Evolutionary conservation across 371 early-diverging fungal species (phyloP), one percentile per base, ranked within the genome.

Genomic region (Mucor velutinosus): DNA sequence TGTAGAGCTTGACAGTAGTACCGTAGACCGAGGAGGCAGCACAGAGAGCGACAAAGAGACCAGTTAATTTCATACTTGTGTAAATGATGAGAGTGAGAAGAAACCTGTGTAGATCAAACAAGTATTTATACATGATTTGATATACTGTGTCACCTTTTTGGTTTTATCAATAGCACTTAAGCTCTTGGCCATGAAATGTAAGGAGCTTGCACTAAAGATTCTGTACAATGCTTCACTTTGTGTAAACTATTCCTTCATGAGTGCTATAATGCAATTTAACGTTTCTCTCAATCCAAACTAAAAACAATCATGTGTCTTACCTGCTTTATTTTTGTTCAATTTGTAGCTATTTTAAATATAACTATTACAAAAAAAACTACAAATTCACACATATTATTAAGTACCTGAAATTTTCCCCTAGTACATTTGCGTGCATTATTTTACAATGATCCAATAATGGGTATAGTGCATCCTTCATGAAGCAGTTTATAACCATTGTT

Each of bases 1-100:
- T 57, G 57, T 57, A 57, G 10, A 57, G 27, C 32, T 57, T 57
- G 17, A 57, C 57, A 57, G 57, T 17, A 5, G 57, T 17, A n/a
- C 57, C 29, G 32, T 57, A 32, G 10, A 57, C 57, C 6, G 32
- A n/a, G 14, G 55, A 55, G 17, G 27, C n/a, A 27, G 57, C 57
- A 30, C 27, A 29, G 3, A 57, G 19, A 57, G 57, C 32, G 30
- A 57, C 32, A 12, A 32, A 2, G 15, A 57, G 57, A n/a, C 17
- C 29, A 57, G 32, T 57, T 7, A 57, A 32, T 27, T 57, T 57
- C 57, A 57, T 57, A 3, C 19, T 30, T 15, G 15, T 53, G 27
- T 3, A 11, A 11, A 53, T 25, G 25, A 47, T 21, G 23, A 47
- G 11, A n/a, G n/a, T 4, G 8, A 23, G 49, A 21, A 6, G 2